Conservation (phyloP, 176 grass and related monocot genomes). For the Oryza meridionalis region DNA sequence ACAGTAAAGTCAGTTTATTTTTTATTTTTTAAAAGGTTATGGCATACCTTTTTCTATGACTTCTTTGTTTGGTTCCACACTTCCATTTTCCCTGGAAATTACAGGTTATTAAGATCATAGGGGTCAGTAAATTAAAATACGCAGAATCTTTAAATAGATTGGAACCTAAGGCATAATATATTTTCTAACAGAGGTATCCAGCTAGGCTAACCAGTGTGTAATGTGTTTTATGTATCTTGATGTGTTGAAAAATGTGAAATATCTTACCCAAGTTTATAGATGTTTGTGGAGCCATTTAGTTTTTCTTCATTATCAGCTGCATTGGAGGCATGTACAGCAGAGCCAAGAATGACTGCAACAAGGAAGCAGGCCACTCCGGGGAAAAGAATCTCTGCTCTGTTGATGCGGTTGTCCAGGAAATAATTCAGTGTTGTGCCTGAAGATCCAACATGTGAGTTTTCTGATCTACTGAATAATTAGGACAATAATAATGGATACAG, state of each 20-base stretch:
- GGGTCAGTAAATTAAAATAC: not conserved
- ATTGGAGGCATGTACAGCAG: slow-evolving; percentile 79
- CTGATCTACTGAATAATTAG: too few relatives aligned
- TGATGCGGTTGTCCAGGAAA: slow-evolving; percentile 76
- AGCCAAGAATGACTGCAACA: slow-evolving; percentile 75
- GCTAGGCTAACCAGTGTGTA: not conserved
- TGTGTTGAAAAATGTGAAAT: not conserved
- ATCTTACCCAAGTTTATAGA: slow-evolving; percentile 43
- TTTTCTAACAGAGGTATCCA: not conserved
- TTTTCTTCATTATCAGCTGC: slow-evolving; percentile 69
- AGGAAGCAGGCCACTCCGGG: slow-evolving; percentile 75
- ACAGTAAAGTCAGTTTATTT: not conserved
- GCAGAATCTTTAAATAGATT: not conserved
- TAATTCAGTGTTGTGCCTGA: slow-evolving; percentile 81
- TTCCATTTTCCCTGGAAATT: slow-evolving; percentile 36
- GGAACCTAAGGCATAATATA: not conserved
- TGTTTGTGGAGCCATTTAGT: slow-evolving; percentile 48
- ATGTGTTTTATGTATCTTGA: not conserved
- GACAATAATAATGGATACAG: not conserved
- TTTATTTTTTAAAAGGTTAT: not conserved
- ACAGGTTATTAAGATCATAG: not conserved
- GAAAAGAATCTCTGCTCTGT: slow-evolving; percentile 80
- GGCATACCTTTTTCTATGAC: slow-evolving; percentile 35
- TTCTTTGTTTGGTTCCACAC: slow-evolving; percentile 21
- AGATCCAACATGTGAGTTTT: slow-evolving; percentile 26